phyloP scores from a whole-genome alignment of 2,329 filamentous ascomycete species.

The Emergomyces pasteurianus region DNA sequence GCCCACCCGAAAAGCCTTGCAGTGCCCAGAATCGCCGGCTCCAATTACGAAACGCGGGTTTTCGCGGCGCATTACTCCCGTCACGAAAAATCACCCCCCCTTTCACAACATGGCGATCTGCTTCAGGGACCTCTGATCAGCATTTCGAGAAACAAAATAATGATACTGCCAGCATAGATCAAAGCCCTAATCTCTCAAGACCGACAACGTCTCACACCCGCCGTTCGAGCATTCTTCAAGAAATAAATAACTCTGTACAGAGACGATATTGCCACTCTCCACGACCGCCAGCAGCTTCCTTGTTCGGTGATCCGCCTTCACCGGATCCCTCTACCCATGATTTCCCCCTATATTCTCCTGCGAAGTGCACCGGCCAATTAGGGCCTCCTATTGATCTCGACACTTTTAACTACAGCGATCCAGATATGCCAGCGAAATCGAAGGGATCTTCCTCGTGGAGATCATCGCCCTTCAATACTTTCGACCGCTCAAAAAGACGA shows the following conservation, averaged over 20 bases:
- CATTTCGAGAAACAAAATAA: slow-evolving; percentile 13
- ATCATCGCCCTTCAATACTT: slow-evolving; percentile 3
- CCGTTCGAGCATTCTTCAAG: slow-evolving; percentile 19
- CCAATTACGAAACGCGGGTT: slow-evolving; percentile 19
- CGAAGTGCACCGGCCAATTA: neutral
- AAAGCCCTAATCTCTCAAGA: neutral
- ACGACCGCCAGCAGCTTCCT: slow-evolving; percentile 10
- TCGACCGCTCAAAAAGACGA: slow-evolving; percentile 13
- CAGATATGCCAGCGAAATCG: slow-evolving; percentile 1
- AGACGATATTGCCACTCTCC: slow-evolving; percentile 11
- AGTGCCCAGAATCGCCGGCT: slow-evolving; percentile 18
- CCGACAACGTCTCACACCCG: slow-evolving; percentile 8
- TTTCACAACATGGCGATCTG: slow-evolving; percentile 10
- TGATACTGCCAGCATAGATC: neutral
- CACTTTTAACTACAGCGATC: slow-evolving; percentile 1
- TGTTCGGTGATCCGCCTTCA: slow-evolving; percentile 14
- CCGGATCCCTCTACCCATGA: slow-evolving; percentile 7
- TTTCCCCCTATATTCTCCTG: neutral
- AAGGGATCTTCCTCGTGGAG: slow-evolving; percentile 9
- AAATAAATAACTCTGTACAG: slow-evolving; percentile 20
- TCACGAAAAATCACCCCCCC: slow-evolving; percentile 13
- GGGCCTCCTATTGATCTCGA: slow-evolving; percentile 2
- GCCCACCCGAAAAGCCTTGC: slow-evolving; percentile 11
- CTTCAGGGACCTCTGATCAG: slow-evolving; percentile 9
- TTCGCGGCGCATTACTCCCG: slow-evolving; percentile 16